Percentiles rank a stretch among this genome's conserved stretches.
Conservation (phyloP, 169 alveolate genomes). For the Theileria orientalis region DNA sequence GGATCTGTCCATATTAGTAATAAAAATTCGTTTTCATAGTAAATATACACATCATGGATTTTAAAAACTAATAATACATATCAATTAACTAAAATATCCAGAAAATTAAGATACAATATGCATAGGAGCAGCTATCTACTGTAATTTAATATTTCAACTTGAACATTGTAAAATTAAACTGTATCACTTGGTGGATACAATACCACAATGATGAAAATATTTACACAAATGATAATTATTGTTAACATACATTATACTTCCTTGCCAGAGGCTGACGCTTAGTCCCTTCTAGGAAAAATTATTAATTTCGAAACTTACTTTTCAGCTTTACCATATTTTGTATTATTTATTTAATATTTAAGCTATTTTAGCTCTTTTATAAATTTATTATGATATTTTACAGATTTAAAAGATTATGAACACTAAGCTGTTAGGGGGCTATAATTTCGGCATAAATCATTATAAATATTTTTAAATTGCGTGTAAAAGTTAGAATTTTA, state of each 20-base stretch:
- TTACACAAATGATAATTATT: no score
- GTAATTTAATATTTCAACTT: neutral
- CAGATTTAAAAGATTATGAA: neutral
- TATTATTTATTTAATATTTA: neutral
- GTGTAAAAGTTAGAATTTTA: no score
- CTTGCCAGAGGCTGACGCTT: slow-evolving; percentile 64
- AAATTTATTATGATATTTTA: neutral
- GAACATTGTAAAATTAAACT: neutral
- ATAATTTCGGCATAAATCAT: neutral
- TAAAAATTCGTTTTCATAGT: neutral
- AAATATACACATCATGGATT: neutral
- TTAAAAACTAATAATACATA: no score
- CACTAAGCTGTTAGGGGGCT: neutral
- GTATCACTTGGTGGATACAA: neutral
- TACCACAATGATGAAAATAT: no score
- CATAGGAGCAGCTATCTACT: no score
- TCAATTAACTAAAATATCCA: no score
- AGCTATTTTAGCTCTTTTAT: neutral
- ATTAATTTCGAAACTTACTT: slow-evolving; percentile 29
- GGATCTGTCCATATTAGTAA: slow-evolving; percentile 22
- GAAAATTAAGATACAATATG: no score
- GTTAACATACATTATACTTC: slow-evolving; percentile 58
- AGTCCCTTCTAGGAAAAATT: slow-evolving; percentile 44
- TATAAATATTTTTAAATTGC: no score
- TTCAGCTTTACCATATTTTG: slow-evolving; percentile 59